Conservation (phyloP, 202 grass and related monocot species). For the Zizania palustris region DNA sequence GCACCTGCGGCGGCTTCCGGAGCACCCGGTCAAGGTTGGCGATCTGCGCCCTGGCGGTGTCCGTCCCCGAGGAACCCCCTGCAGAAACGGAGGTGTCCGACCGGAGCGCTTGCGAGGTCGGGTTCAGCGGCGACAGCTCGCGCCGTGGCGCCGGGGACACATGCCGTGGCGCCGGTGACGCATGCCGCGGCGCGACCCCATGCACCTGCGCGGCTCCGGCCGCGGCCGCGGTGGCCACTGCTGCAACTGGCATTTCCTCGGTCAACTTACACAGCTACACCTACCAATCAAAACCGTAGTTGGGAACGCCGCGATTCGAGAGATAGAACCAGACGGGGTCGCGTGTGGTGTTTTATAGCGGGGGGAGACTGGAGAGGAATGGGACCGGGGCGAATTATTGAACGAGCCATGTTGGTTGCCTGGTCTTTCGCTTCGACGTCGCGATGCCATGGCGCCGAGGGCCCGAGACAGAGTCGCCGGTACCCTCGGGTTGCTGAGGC, state of each 20-base stretch:
- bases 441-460: conserved; percentile 22
- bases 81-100: neutral
- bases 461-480: conserved; percentile 25
- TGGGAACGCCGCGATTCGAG: neutral
- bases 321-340: neutral
- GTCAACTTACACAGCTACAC: neutral
- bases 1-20: conserved; percentile 47
- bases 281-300: neutral
- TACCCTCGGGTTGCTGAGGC: no score
- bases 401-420: neutral
- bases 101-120: conserved; percentile 43
- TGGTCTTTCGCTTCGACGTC: conserved; percentile 35
- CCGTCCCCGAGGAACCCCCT: neutral
- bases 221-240: conserved; percentile 34
- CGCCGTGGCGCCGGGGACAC: no score
- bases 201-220: conserved; percentile 42
- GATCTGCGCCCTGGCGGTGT: conserved; percentile 40
- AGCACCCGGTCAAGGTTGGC: conserved; percentile 84
- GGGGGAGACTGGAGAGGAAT: neutral
- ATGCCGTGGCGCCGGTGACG: no score
- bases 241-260: conserved; percentile 44
- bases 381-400: neutral
- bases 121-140: conserved; percentile 64
- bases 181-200: conserved; percentile 34
- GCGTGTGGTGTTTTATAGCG: neutral